phyloP scores from a whole-genome alignment of 1,284 basidiomycete species.

The Ustilago trichophora region DNA sequence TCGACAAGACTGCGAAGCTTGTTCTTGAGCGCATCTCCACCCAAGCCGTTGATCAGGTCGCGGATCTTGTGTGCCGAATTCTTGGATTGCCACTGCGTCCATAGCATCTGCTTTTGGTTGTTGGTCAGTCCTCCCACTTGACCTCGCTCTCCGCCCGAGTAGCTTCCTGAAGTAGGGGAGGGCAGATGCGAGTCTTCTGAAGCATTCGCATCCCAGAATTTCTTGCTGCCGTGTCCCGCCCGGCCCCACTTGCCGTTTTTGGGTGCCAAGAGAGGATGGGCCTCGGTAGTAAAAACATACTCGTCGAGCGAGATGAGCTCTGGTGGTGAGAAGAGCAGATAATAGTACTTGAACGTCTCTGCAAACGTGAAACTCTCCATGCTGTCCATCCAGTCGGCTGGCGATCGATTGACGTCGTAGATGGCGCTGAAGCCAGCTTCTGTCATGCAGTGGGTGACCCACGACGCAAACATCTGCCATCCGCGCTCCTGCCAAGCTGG shows the following conservation, averaged over 20 bases:
- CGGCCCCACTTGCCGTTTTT: slow-evolving; percentile 49
- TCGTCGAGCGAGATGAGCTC: slow-evolving; percentile 71
- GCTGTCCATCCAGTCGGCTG: slow-evolving; percentile 62
- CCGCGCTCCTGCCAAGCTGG: slow-evolving; percentile 71
- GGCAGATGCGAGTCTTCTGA: slow-evolving; percentile 33
- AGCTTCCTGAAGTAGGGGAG: slow-evolving; percentile 15
- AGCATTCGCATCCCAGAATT: slow-evolving; percentile 44
- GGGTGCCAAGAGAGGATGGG: slow-evolving; percentile 62
- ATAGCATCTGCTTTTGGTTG: slow-evolving; percentile 56
- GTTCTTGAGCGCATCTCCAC: slow-evolving; percentile 33
- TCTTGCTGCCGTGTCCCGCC: slow-evolving; percentile 51
- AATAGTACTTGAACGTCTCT: slow-evolving; percentile 70
- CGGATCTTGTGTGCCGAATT: slow-evolving; percentile 27
- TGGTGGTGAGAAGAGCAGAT: slow-evolving; percentile 69
- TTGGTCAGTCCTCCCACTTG: slow-evolving; percentile 56
- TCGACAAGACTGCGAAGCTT: slow-evolving; percentile 35
- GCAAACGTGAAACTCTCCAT: slow-evolving; percentile 72
- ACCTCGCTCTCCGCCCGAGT: slow-evolving; percentile 57
- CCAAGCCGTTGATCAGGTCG: slow-evolving; percentile 26
- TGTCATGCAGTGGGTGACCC: slow-evolving; percentile 69
- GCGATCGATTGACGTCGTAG: slow-evolving; percentile 67
- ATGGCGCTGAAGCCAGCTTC: slow-evolving; percentile 68
- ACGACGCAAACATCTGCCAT: slow-evolving; percentile 73
- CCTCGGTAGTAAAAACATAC: slow-evolving; percentile 71
- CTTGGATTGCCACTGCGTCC: slow-evolving; percentile 39